Conservation (phyloP, 2,329 filamentous ascomycete genomes). For the Alternaria longipes region DNA sequence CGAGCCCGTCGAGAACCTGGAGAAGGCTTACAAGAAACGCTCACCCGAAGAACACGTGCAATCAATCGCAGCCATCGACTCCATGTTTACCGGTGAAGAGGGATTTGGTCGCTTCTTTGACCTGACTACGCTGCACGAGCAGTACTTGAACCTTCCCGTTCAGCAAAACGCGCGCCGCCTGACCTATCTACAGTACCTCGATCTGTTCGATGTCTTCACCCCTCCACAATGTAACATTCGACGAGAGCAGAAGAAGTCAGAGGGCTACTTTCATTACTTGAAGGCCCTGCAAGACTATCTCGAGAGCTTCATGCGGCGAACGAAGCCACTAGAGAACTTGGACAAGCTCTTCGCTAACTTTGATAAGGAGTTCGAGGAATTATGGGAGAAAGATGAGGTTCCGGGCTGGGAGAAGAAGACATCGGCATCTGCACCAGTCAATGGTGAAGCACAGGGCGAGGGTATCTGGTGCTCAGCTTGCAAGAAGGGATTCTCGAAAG, state of each 20-base stretch:
- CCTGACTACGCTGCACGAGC: constrained; percentile 82
- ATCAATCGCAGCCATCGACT: constrained; percentile 76
- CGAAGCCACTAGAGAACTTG: constrained; percentile 84
- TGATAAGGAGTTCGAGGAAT: constrained; percentile 82
- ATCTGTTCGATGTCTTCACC: constrained; percentile 86
- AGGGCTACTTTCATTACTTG: constrained; percentile 91
- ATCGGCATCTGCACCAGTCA: constrained; percentile 49
- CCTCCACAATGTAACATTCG: constrained; percentile 78
- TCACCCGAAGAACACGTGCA: constrained; percentile 69
- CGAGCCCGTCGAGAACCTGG: constrained; percentile 93
- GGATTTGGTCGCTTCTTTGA: constrained; percentile 93
- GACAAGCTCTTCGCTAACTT: constrained; percentile 79
- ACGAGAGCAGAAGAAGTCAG: constrained; percentile 84
- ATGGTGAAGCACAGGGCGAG: constrained; percentile 65
- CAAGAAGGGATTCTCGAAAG: constrained; percentile 93
- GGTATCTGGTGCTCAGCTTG: constrained; percentile 91
- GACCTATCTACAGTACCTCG: constrained; percentile 91
- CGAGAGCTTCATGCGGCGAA: constrained; percentile 86
- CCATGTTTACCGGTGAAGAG: constrained; percentile 95
- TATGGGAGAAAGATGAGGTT: constrained; percentile 83
- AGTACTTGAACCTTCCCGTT: constrained; percentile 87
- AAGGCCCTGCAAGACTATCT: constrained; percentile 82
- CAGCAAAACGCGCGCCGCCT: constrained; percentile 73
- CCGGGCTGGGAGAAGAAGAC: constrained; percentile 75
- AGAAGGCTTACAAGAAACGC: constrained; percentile 84